Percentiles rank a stretch among this genome's conserved stretches.
These are phyloP conservation scores for Hypsizygus marmoreus DNA, from an alignment of 768 basidiomycete genomes.

Conservation along the genomic window DNA sequence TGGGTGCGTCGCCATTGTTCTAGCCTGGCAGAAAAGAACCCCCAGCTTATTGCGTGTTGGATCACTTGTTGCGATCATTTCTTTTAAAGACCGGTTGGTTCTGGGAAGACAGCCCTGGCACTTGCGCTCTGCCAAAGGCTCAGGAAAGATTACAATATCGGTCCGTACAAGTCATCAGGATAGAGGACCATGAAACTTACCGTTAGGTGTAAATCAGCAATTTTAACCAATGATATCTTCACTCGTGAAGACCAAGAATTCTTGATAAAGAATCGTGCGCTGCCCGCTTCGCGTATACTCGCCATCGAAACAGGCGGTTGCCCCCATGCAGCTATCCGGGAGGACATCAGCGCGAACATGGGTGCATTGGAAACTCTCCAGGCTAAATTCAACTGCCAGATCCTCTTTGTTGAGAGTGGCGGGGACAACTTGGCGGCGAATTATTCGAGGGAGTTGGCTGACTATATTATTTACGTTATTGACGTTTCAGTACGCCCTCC, in stretches of 20 bases:
- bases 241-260: conserved; percentile 98
- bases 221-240: conserved; percentile 99
- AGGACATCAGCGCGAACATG: conserved; percentile 97
- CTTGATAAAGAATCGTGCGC: conserved; percentile 87
- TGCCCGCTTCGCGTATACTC: conserved; percentile 82
- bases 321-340: conserved; percentile 96
- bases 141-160: conserved; percentile 87
- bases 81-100: conserved; percentile 85
- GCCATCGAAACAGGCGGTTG: conserved; percentile 99
- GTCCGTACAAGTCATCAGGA: conserved; percentile 41
- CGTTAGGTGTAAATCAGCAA: conserved; percentile 57
- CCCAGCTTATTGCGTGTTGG: too few relatives aligned
- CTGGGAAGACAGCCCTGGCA: conserved; percentile 94
- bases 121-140: conserved; percentile 85
- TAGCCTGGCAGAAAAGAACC: background rate
- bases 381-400: conserved; percentile 84
- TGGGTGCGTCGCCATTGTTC: conserved; percentile 56
- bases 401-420: conserved; percentile 94
- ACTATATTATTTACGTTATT: conserved; percentile 95
- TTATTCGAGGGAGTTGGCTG: conserved; percentile 94
- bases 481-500: conserved; percentile 68
- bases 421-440: conserved; percentile 98
- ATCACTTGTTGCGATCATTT: too few relatives aligned
- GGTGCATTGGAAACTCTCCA: conserved; percentile 94
- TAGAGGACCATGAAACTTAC: conserved; percentile 4